Evolutionary conservation across 208 protist species (phyloP).

Genomic region (Herpetomonas muscarum): DNA sequence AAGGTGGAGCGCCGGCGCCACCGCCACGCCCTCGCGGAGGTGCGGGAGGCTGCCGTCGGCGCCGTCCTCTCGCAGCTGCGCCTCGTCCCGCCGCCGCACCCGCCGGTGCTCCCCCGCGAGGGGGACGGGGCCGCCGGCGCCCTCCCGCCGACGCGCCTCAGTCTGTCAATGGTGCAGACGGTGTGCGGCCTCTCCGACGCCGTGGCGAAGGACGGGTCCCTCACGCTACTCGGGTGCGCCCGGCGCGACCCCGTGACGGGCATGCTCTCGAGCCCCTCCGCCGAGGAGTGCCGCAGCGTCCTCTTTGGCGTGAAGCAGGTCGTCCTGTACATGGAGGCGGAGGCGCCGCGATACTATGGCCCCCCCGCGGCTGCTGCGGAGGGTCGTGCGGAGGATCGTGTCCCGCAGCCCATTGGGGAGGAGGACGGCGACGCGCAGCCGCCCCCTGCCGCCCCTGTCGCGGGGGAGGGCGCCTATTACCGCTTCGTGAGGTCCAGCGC

Average conservation of each 20-base stretch:
- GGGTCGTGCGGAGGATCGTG: background rate
- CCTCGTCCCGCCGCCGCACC: conserved; percentile 25
- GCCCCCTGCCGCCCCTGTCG: background rate
- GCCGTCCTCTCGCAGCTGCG: conserved; percentile 70
- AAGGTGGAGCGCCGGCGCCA: conserved; percentile 38
- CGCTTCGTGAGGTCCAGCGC: background rate
- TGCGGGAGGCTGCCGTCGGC: conserved; percentile 20
- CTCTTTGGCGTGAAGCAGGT: conserved; percentile 72
- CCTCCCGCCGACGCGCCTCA: conserved; percentile 9
- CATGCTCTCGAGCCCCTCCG: conserved; percentile 36
- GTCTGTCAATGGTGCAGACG: background rate
- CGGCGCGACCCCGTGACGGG: conserved; percentile 37
- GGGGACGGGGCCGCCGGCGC: conserved; percentile 23
- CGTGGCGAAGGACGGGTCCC: conserved; percentile 17
- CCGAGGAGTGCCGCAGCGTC: conserved; percentile 51
- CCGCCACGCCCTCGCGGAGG: conserved; percentile 23
- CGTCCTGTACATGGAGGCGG: conserved; percentile 48
- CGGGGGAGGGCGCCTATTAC: background rate
- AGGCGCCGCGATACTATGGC: conserved; percentile 19
- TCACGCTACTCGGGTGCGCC: conserved; percentile 59
- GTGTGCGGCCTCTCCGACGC: conserved; percentile 42
- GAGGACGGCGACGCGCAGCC: background rate
- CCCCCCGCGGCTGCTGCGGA: background rate
- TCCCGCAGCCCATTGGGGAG: too few relatives aligned
- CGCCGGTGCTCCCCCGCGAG: conserved; percentile 4